Conservation (phyloP, 2,329 filamentous ascomycete genomes). For the Pseudocercospora pini-densiflorae region DNA sequence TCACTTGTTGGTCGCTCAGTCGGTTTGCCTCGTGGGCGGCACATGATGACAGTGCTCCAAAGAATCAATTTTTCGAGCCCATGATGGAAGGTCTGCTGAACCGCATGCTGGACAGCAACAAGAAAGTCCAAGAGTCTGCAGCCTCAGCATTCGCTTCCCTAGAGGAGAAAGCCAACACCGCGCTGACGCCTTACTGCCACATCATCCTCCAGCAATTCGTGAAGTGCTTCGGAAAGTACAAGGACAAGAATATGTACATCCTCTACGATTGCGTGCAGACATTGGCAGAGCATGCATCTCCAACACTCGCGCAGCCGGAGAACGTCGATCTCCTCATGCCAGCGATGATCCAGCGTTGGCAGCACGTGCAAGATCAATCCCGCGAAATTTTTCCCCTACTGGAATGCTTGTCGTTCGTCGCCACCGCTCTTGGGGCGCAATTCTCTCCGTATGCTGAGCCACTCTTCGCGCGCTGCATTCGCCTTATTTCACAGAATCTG, state of each 20-base stretch:
- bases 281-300: conserved; percentile 86
- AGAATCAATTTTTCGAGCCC: conserved; percentile 82
- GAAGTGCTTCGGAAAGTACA: conserved; percentile 90
- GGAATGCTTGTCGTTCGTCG: conserved; percentile 96
- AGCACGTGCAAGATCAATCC: conserved; percentile 83
- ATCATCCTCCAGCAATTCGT: conserved; percentile 94
- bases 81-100: conserved; percentile 96
- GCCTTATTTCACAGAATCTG: conserved; percentile 89
- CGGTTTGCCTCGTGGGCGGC: conserved; percentile 94
- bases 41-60: conserved; percentile 69
- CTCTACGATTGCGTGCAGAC: conserved; percentile 99
- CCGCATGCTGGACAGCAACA: conserved; percentile 96
- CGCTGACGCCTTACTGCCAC: conserved; percentile 81
- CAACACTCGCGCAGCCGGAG: conserved; percentile 76
- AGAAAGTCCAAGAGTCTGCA: conserved; percentile 95
- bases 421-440: conserved; percentile 77
- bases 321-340: conserved; percentile 91
- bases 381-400: conserved; percentile 91
- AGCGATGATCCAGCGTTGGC: conserved; percentile 85
- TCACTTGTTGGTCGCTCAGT: conserved; percentile 96
- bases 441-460: conserved; percentile 85
- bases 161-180: conserved; percentile 86
- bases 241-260: conserved; percentile 98
- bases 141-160: conserved; percentile 95
- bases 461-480: conserved; percentile 86